Conservation (phyloP, 371 early-diverging fungal genomes). For the Dichotomocladium elegans region DNA sequence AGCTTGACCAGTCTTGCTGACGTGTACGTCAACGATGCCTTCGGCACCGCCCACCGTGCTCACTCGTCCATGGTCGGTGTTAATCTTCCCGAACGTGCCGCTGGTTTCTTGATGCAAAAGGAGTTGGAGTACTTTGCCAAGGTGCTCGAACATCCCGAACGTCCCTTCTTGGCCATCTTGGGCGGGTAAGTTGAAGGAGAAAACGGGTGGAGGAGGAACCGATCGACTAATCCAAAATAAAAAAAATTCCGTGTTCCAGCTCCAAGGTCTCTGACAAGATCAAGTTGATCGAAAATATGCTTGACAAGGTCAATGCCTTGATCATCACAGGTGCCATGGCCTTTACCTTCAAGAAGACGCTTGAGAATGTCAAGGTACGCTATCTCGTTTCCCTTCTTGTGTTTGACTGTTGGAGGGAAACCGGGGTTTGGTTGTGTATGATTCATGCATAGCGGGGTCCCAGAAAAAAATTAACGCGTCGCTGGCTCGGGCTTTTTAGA, state of each 20-base stretch:
- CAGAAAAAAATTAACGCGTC: no score
- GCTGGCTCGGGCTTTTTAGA: no score
- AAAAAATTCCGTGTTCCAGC: constrained; percentile 20
- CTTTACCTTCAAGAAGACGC: constrained; percentile 95
- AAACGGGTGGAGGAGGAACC: no score
- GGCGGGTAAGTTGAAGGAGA: constrained; percentile 87
- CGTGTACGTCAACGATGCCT: constrained; percentile 98
- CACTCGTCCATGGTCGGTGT: constrained; percentile 97
- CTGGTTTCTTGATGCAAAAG: constrained; percentile 98
- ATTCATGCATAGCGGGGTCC: no score
- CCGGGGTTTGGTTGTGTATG: no score
- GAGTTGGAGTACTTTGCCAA: constrained; percentile 98
- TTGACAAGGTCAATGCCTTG: constrained; percentile 87
- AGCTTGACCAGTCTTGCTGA: constrained; percentile 94
- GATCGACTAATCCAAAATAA: no score
- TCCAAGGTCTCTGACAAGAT: constrained; percentile 99
- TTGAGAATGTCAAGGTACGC: constrained; percentile 72
- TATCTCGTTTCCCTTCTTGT: no score
- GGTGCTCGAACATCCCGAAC: constrained; percentile 88
- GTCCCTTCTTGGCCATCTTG: constrained; percentile 96
- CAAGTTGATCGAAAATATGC: constrained; percentile 93
- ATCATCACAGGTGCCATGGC: constrained; percentile 98
- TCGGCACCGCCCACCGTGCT: constrained; percentile 98
- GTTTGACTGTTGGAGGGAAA: neutral
- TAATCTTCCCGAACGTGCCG: constrained; percentile 83